A percentile compares a stretch with the other conserved stretches of the same genome.
Conservation (phyloP, 768 basidiomycete species). For the Lentinus brumalis region DNA sequence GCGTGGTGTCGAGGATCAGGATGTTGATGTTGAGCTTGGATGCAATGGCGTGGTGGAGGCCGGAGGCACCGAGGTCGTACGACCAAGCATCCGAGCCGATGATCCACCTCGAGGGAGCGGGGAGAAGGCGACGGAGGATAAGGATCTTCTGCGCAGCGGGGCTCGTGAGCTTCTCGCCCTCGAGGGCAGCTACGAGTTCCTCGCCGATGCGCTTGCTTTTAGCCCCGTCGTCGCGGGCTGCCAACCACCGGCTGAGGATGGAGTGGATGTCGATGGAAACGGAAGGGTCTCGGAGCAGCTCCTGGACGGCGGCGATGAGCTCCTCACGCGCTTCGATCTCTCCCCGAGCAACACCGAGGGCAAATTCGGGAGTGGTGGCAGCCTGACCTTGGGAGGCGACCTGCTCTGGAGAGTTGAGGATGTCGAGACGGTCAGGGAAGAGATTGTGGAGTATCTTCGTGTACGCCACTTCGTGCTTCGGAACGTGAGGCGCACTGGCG, state of each 20-base stretch:
- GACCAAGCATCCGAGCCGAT: constrained; percentile 99
- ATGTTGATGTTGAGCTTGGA: constrained; percentile 93
- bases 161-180: constrained; percentile 38
- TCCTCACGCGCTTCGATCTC: constrained; percentile 74
- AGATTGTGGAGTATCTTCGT: constrained; percentile 84
- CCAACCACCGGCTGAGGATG: constrained; percentile 77
- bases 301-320: constrained; percentile 64
- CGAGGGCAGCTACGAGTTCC: constrained; percentile 54
- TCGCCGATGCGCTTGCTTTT: constrained; percentile 64
- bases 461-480: constrained; percentile 90
- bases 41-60: constrained; percentile 91
- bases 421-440: constrained; percentile 76
- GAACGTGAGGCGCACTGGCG: constrained; percentile 58
- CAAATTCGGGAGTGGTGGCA: constrained; percentile 93
- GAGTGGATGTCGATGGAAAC: constrained; percentile 62
- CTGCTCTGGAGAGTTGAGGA: constrained; percentile 81
- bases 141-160: constrained; percentile 59
- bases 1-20: constrained; percentile 89
- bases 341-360: constrained; percentile 87
- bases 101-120: constrained; percentile 86
- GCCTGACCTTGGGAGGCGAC: constrained; percentile 68
- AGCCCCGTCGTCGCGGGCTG: constrained; percentile 63
- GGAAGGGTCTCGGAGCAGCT: constrained; percentile 56
- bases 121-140: constrained; percentile 60
- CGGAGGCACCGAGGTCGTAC: constrained; percentile 93